Percentiles rank a stretch among this genome's conserved stretches.
Evolutionary conservation across 2,329 filamentous ascomycete species (phyloP).

Genomic region (Phialocephala sp.): DNA sequence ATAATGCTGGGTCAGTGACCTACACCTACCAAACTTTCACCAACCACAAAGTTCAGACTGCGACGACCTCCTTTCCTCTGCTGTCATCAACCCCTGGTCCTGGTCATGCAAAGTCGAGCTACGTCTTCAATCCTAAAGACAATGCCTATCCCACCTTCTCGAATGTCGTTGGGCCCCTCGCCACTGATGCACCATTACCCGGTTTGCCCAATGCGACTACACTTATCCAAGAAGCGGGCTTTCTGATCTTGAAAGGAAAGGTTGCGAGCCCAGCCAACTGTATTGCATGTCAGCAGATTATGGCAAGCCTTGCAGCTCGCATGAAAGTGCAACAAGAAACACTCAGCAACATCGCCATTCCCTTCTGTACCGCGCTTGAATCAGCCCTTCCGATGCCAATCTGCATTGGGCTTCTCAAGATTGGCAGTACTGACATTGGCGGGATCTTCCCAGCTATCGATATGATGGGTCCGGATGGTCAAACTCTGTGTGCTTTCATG

Average conservation of each 20-base stretch:
- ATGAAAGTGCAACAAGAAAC: conserved; percentile 14
- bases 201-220: conserved; percentile 3
- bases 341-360: conserved; percentile 9
- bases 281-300: conserved; percentile 3
- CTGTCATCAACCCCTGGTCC: background rate
- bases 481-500: conserved; percentile 13
- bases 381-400: background rate
- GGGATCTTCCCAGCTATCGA: conserved; percentile 9
- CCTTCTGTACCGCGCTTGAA: conserved; percentile 2
- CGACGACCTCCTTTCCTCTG: background rate
- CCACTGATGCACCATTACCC: background rate
- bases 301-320: conserved; percentile 2
- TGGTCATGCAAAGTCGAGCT: background rate
- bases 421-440: conserved; percentile 10
- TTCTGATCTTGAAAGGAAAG: conserved; percentile 3
- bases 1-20: conserved; percentile 6
- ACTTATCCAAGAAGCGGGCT: background rate
- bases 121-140: background rate
- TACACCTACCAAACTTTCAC: conserved; percentile 12
- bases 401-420: conserved; percentile 8
- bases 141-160: conserved; percentile 10
- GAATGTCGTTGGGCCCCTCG: conserved; percentile 6
- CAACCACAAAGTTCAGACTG: conserved; percentile 3
- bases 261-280: conserved; percentile 8
- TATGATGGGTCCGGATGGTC: conserved; percentile 11